Percentiles rank a stretch among this genome's conserved stretches.
Evolutionary conservation across 2,329 filamentous ascomycete species (phyloP).

Genomic region (Colletotrichum sp.): DNA sequence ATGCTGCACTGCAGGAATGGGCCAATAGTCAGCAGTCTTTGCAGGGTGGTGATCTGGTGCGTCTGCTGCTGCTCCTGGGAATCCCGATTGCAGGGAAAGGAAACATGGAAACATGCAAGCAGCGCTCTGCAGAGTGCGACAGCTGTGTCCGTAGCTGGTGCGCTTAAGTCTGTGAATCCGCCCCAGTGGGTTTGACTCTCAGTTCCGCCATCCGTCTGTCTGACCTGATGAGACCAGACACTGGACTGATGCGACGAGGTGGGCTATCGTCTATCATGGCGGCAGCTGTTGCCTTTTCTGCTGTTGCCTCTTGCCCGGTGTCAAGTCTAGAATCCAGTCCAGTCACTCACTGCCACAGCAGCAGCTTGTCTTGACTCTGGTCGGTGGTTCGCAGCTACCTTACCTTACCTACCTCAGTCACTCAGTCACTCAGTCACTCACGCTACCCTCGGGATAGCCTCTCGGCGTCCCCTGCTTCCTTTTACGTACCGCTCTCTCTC

Average conservation of each 20-base stretch:
- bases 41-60: neutral
- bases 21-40: neutral
- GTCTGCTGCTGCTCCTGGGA: neutral
- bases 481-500: conserved; percentile 11
- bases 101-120: neutral
- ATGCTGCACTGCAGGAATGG: neutral
- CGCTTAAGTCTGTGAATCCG: neutral
- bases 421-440: neutral
- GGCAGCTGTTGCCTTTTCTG: neutral
- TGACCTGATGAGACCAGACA: neutral
- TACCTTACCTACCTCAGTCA: neutral
- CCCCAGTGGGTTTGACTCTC: neutral
- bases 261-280: neutral
- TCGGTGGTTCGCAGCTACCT: neutral
- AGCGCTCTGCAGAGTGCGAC: neutral
- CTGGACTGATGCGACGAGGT: neutral
- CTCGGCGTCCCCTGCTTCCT: conserved; percentile 5
- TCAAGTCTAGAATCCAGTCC: neutral
- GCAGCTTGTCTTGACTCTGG: neutral
- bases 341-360: neutral
- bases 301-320: neutral
- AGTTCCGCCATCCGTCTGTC: neutral
- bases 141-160: neutral
- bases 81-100: neutral
- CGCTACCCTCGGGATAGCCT: conserved; percentile 8